Percentiles rank a stretch among this genome's conserved stretches.
Evolutionary conservation across 345 rosid species (phyloP).

Genomic region (Excoecaria cochinchinensis): DNA sequence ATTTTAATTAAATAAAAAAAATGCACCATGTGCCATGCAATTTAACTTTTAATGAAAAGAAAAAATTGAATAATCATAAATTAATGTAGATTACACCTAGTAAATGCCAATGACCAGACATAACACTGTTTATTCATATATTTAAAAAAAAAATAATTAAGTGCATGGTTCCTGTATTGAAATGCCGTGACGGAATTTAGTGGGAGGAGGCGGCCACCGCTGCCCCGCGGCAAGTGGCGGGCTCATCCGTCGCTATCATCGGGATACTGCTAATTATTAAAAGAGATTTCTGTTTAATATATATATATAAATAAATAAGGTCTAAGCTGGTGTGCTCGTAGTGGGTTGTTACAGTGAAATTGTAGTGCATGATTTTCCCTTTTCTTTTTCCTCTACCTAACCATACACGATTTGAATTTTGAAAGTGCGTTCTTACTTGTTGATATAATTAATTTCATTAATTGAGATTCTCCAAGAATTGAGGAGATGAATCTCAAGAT

Average conservation of each 20-base stretch:
- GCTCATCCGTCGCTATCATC: neutral
- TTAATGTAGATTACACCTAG: too few relatives aligned
- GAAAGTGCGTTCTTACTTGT: neutral
- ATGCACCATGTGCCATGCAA: neutral
- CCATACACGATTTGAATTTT: neutral
- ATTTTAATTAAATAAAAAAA: neutral
- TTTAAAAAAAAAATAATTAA: too few relatives aligned
- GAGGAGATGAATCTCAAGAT: slow-evolving; percentile 6
- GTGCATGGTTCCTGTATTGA: too few relatives aligned
- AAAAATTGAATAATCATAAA: too few relatives aligned
- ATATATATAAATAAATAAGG: neutral
- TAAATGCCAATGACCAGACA: neutral
- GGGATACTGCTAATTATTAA: neutral
- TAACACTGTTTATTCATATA: too few relatives aligned
- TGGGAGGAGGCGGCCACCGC: slow-evolving; percentile 2
- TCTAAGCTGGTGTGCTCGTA: slow-evolving; percentile 4
- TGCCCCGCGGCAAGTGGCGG: slow-evolving; percentile 17
- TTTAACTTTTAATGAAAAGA: too few relatives aligned
- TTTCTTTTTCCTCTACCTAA: neutral
- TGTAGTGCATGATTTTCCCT: too few relatives aligned
- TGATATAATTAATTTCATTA: neutral
- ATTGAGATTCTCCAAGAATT: slow-evolving; percentile 1
- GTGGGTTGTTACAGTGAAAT: neutral
- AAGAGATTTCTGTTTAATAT: neutral
- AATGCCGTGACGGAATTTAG: neutral